Evolutionary conservation across 805 yeast genomes (phyloP).

Genomic region (Barnettozyma wickerhamii): DNA sequence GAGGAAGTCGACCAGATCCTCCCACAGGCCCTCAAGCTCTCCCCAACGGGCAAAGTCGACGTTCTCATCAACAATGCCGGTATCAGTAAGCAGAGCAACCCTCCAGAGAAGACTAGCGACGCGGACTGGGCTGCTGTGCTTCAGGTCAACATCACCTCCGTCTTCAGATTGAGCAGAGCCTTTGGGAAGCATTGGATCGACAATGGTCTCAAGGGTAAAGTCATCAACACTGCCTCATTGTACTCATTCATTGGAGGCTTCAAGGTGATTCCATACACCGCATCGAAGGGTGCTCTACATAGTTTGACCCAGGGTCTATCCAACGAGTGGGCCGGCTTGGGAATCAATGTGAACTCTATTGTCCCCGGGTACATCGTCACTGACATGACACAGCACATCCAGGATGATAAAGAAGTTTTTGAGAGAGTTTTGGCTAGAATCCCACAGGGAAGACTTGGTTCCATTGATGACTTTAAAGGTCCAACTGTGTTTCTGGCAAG

Average conservation of each 20-base stretch:
- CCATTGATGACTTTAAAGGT: constrained; percentile 47
- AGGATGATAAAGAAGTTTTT: constrained; percentile 25
- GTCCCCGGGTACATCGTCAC: constrained; percentile 49
- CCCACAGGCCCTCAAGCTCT: constrained; percentile 47
- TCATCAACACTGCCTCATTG: constrained; percentile 83
- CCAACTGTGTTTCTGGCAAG: constrained; percentile 48
- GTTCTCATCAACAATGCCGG: constrained; percentile 88
- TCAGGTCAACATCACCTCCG: constrained; percentile 71
- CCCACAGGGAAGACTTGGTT: constrained; percentile 43
- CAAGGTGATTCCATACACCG: constrained; percentile 63
- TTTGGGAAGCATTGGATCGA: constrained; percentile 61
- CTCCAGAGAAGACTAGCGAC: constrained; percentile 30
- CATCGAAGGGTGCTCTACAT: constrained; percentile 82
- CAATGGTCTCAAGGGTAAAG: constrained; percentile 55
- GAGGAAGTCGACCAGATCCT: constrained; percentile 24
- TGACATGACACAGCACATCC: constrained; percentile 35
- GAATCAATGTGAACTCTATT: constrained; percentile 44
- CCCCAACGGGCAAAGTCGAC: constrained; percentile 60
- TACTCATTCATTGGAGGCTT: constrained; percentile 21
- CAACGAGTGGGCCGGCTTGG: constrained; percentile 41
- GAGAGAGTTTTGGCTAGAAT: constrained; percentile 25
- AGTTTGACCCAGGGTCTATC: constrained; percentile 74
- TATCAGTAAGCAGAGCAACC: constrained; percentile 65
- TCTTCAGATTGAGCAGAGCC: constrained; percentile 70
- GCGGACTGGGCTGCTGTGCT: constrained; percentile 65